Percentiles rank a stretch among this genome's conserved stretches.
Evolutionary conservation across 2,329 filamentous ascomycete species (phyloP).

Genomic region (Eurotiales sp.): DNA sequence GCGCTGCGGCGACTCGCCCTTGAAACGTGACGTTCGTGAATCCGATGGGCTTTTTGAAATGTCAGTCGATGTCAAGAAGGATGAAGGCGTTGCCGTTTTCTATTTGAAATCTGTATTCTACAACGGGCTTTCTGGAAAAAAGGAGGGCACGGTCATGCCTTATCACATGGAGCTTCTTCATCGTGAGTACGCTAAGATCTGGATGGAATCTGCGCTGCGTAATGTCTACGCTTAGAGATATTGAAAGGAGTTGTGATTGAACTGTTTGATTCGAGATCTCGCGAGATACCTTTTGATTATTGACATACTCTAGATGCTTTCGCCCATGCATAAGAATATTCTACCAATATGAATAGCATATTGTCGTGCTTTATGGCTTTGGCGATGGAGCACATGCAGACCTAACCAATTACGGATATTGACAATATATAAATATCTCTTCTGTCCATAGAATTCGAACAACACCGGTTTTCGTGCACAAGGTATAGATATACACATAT

Average conservation of each 20-base stretch:
- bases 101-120: slow-evolving; percentile 64
- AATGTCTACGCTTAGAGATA: slow-evolving; percentile 21
- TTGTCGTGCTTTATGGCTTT: background rate
- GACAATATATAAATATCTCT: too few species aligned
- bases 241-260: background rate
- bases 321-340: background rate
- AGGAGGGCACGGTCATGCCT: slow-evolving; percentile 44
- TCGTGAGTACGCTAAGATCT: slow-evolving; percentile 54
- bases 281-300: background rate
- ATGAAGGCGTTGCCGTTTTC: slow-evolving; percentile 59
- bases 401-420: too few species aligned
- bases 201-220: slow-evolving; percentile 52
- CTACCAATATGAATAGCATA: background rate
- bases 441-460: too few species aligned
- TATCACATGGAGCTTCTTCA: slow-evolving; percentile 49
- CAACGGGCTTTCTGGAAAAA: slow-evolving; percentile 45
- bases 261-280: background rate
- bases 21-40: slow-evolving; percentile 52
- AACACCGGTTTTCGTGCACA: too few species aligned
- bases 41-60: slow-evolving; percentile 67
- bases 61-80: slow-evolving; percentile 56
- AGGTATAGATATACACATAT: background rate
- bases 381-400: background rate
- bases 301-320: background rate
- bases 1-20: slow-evolving; percentile 63